These are phyloP conservation scores for Globisporangium heterothallicum DNA, from an alignment of 352 stramenopile genomes.

Conservation along the genomic window DNA sequence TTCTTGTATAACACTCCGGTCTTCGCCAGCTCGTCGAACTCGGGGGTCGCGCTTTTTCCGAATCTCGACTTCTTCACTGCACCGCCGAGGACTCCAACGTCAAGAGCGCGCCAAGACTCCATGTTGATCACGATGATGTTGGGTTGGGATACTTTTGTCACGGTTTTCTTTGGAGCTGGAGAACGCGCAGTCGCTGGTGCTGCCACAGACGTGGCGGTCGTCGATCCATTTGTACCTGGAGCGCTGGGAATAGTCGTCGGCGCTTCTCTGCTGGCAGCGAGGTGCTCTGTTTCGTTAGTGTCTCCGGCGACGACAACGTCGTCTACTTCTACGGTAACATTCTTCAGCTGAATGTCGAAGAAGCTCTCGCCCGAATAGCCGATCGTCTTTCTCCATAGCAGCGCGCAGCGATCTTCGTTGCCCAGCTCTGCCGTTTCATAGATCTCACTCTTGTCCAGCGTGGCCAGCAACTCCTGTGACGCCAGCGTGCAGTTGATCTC, in stretches of 20 bases:
- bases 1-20: conserved; percentile 57
- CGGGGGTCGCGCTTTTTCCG: conserved; percentile 46
- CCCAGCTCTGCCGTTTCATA: conserved; percentile 38
- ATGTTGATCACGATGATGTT: conserved; percentile 79
- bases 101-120: conserved; percentile 62
- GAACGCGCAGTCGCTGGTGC: background rate
- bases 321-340: conserved; percentile 13
- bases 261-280: background rate
- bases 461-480: conserved; percentile 39
- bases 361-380: conserved; percentile 42
- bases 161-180: background rate
- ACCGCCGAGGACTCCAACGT: conserved; percentile 59
- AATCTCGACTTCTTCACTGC: conserved; percentile 31
- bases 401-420: conserved; percentile 57
- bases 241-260: background rate
- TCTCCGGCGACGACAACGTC: no score
- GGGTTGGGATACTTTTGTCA: conserved; percentile 16
- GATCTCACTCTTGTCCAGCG: conserved; percentile 33
- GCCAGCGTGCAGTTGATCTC: conserved; percentile 65
- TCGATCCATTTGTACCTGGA: background rate
- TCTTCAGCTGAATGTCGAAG: conserved; percentile 44
- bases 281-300: background rate
- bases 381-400: conserved; percentile 61
- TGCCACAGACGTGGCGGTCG: background rate
- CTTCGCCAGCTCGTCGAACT: conserved; percentile 51